Base-by-base conservation (phyloP, 805 yeast genomes). In the Nakazawaea ernobii region DNA sequence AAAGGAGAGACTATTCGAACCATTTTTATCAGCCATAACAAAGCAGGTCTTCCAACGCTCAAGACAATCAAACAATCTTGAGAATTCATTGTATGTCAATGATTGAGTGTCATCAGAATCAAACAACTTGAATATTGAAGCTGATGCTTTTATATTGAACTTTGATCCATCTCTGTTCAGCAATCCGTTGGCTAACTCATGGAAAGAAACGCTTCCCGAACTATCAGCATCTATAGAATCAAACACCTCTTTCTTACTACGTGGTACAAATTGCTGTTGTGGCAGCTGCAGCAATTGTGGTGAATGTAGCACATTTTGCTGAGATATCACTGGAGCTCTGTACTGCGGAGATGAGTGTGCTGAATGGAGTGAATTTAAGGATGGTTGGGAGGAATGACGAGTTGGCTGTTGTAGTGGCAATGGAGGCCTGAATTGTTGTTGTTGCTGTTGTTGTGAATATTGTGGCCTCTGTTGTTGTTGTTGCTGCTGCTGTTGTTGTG, bases 401-500 rank as follows among this genome's bases (percentile, higher is more conserved):
- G 27, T 10, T 29, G 28, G 37, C 24, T 20, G 37, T 11, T 33
- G 45, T 5, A 24, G n/a, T 6, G 41, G 39, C 11, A 30, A n/a
- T 2, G 29, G 37, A 9, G 14, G 39, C 27, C 28, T 24, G 39
- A 35, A n/a, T 20, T 35, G 45, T 40, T 46, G 49, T 14, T 27
- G 35, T 35, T 33, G 45, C 41, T 35, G 48, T 49, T 48, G 49
- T 46, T 29, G 50, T 29, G 35, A 40, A 37, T 55, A 48, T 42
- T 33, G 41, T 35, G 37, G 48, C 43, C 48, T 42, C 38, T 51
- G 47, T 13, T 40, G 41, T 30, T 28, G 45, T 15, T 30, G 47
- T 32, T 15, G 11, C 26, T 5, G 2, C 27, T 27, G 35, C 8
- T 26, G 52, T 8, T 32, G 41, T 8, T 38, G 40, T 11, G 33